Evolutionary conservation across 2,329 filamentous ascomycete species (phyloP).

Genomic region (Blastomyces gilchristii): DNA sequence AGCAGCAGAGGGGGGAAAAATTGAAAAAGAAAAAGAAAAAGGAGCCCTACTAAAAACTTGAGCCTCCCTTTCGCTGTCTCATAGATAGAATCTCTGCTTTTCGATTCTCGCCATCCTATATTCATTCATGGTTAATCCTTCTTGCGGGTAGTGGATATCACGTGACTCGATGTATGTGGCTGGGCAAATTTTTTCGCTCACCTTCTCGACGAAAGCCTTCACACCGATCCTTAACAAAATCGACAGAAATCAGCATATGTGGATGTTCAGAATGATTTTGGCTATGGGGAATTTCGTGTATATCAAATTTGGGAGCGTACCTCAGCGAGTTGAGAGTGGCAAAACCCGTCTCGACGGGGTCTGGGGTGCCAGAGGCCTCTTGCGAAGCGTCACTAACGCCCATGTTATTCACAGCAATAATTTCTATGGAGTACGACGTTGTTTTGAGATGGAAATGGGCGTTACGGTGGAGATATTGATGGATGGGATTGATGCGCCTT

Average conservation of each 20-base stretch:
- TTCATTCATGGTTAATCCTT: conserved; percentile 4
- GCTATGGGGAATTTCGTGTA: not conserved
- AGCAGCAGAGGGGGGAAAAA: no score
- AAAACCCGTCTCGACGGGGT: conserved; percentile 61
- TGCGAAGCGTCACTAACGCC: conserved; percentile 46
- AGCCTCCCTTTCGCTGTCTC: conserved; percentile 74
- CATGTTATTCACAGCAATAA: conserved; percentile 32
- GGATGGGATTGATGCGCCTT: conserved; percentile 10
- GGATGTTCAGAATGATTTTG: conserved; percentile 2
- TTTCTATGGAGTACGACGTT: conserved; percentile 4
- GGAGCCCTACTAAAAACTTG: conserved; percentile 61
- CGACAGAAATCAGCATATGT: conserved; percentile 8
- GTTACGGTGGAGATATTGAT: conserved; percentile 18
- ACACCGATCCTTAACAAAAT: conserved; percentile 47
- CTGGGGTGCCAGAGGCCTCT: conserved; percentile 46
- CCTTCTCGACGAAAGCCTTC: conserved; percentile 61
- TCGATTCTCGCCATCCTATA: conserved; percentile 65
- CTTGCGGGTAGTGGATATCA: conserved; percentile 10
- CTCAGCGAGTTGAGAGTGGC: conserved; percentile 76
- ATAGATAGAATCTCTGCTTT: conserved; percentile 97
- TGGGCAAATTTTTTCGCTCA: conserved; percentile 25
- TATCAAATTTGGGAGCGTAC: conserved; percentile 39
- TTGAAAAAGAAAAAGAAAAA: not conserved
- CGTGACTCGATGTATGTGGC: conserved; percentile 9
- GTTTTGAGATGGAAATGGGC: conserved; percentile 18